Evolutionary conservation across 768 basidiomycete genomes (phyloP).

Genomic region (Roridomyces roridus): DNA sequence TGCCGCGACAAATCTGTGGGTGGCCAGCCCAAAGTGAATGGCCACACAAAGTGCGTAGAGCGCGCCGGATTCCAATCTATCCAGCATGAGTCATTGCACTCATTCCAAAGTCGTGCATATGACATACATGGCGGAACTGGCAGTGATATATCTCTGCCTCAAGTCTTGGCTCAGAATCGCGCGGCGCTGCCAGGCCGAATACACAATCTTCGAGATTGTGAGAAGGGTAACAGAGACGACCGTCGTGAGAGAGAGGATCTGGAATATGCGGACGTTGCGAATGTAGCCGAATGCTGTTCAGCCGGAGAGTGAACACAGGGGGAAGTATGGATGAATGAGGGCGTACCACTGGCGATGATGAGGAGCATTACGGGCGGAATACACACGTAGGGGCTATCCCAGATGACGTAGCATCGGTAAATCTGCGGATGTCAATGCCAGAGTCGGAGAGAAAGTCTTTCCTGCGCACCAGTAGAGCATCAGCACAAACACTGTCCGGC

Average conservation of each 20-base stretch:
- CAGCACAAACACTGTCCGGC: conserved; percentile 3
- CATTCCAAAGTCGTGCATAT: not conserved
- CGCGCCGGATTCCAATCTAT: conserved; percentile 10
- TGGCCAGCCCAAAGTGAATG: conserved; percentile 6
- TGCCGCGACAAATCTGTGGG: not conserved
- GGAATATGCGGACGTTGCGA: not conserved
- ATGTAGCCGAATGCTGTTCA: conserved; percentile 18
- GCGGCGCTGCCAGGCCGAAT: conserved; percentile 8
- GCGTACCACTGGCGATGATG: not conserved
- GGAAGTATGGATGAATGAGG: too few species aligned
- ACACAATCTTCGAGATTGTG: conserved; percentile 5
- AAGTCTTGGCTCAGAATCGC: not conserved
- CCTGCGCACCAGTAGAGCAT: conserved; percentile 3
- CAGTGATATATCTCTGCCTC: conserved; percentile 3
- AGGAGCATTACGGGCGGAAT: not conserved
- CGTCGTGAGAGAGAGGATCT: conserved; percentile 12
- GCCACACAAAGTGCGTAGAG: conserved; percentile 11
- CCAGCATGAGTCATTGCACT: too few species aligned
- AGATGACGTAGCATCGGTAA: conserved; percentile 15
- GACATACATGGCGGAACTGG: conserved; percentile 6
- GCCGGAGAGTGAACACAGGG: too few species aligned
- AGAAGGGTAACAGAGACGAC: conserved; percentile 5
- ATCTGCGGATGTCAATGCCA: not conserved
- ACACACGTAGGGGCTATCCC: conserved; percentile 8
- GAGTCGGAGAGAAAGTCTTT: not conserved